These are phyloP conservation scores for Datisca glomerata DNA, from an alignment of 306 rosid genomes.

Conservation along the genomic window DNA sequence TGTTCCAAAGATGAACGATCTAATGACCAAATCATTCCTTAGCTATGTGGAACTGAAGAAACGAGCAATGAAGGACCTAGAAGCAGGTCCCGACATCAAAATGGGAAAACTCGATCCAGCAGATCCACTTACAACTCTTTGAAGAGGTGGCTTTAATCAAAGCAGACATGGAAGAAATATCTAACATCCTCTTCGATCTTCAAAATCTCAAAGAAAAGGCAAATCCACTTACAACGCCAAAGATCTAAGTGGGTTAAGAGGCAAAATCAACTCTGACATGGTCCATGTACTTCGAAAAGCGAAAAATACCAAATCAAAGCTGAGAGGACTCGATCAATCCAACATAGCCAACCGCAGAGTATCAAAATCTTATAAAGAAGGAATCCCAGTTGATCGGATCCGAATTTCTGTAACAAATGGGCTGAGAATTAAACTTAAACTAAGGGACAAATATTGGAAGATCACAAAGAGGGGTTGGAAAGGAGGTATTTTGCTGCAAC, in stretches of 20 bases:
- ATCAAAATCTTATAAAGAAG: constrained; percentile 5
- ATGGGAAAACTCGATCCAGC: constrained; percentile 8
- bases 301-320: background rate
- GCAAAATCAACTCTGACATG: constrained; percentile 14
- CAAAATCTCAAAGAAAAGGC: constrained; percentile 12
- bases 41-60: constrained; percentile 10
- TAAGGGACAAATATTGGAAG: constrained; percentile 12
- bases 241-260: constrained; percentile 8
- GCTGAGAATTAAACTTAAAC: constrained; percentile 8
- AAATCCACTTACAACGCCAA: constrained; percentile 13
- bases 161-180: constrained; percentile 10
- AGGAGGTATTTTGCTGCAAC: constrained; percentile 14
- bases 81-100: constrained; percentile 6
- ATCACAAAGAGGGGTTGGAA: constrained; percentile 15
- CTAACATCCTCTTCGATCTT: constrained; percentile 9
- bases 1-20: constrained; percentile 18
- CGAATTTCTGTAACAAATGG: constrained; percentile 14
- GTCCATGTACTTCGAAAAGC: constrained; percentile 9
- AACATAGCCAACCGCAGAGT: constrained; percentile 8
- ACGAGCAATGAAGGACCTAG: constrained; percentile 7
- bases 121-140: background rate
- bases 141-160: constrained; percentile 2
- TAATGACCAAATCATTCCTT: constrained; percentile 9
- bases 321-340: constrained; percentile 7
- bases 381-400: constrained; percentile 13